These are phyloP conservation scores for Trichoderma breve DNA, from an alignment of 2,329 filamentous ascomycete genomes.

Conservation along the genomic window DNA sequence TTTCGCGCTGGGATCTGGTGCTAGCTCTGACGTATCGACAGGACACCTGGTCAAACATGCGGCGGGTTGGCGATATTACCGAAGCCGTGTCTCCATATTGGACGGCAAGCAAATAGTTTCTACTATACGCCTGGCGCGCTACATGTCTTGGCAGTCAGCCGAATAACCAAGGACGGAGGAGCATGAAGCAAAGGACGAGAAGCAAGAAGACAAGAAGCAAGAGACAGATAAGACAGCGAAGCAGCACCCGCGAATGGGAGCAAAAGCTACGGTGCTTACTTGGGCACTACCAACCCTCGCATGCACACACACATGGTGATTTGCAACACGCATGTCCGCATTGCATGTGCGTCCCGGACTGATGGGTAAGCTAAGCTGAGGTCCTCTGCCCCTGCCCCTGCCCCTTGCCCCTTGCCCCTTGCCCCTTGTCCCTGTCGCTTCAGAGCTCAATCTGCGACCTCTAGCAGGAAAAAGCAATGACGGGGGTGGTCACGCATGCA, in stretches of 20 bases:
- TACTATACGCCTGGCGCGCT: neutral
- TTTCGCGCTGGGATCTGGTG: neutral
- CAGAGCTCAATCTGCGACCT: slow-evolving; percentile 4
- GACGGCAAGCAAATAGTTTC: neutral
- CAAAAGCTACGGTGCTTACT: neutral
- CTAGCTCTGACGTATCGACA: slow-evolving; percentile 15
- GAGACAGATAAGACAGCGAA: neutral
- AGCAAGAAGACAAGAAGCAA: neutral
- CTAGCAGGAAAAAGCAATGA: neutral
- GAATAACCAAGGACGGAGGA: neutral
- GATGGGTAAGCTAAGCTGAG: slow-evolving; percentile 15
- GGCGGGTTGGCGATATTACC: slow-evolving; percentile 12
- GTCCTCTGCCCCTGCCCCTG: neutral
- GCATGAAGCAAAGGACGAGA: neutral
- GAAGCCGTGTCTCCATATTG: neutral
- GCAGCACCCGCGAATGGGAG: neutral
- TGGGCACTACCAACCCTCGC: neutral
- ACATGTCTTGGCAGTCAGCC: neutral
- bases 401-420: neutral
- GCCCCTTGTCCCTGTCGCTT: neutral
- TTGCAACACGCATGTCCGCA: neutral
- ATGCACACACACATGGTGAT: neutral
- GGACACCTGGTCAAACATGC: neutral
- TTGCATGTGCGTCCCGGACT: slow-evolving; percentile 15
- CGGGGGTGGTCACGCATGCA: slow-evolving; percentile 3